Percentiles rank a stretch among this genome's conserved stretches.
These are phyloP conservation scores for Lippia alba DNA, from an alignment of 305 asterid species.

Conservation along the genomic window DNA sequence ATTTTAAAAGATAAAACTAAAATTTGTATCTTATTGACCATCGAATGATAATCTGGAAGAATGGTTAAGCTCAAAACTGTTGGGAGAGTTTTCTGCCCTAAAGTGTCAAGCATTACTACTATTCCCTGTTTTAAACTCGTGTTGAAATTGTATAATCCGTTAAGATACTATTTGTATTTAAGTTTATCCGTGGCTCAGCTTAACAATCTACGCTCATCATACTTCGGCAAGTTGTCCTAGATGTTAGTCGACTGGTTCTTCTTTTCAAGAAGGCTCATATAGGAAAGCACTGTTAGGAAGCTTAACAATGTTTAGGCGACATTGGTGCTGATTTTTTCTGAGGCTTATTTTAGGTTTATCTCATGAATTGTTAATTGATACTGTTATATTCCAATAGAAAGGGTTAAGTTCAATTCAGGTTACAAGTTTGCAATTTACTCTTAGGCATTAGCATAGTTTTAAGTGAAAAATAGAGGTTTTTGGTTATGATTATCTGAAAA, in stretches of 20 bases:
- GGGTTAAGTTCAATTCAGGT: too few species aligned
- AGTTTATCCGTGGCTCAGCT: not conserved
- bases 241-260: not conserved
- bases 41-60: slow-evolving; percentile 31
- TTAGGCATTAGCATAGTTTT: too few species aligned
- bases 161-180: not conserved
- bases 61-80: slow-evolving; percentile 32
- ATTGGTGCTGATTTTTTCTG: not conserved
- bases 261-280: not conserved
- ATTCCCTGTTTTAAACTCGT: slow-evolving; percentile 14
- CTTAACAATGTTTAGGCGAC: not conserved
- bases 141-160: slow-evolving; percentile 19
- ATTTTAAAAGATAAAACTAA: slow-evolving; percentile 12
- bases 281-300: not conserved
- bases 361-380: too few species aligned
- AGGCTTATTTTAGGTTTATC: not conserved
- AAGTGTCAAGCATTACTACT: slow-evolving; percentile 23
- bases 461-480: too few species aligned
- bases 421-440: too few species aligned
- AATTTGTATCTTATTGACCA: slow-evolving; percentile 33
- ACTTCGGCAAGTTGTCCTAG: not conserved
- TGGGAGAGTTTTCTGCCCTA: slow-evolving; percentile 28
- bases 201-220: not conserved
- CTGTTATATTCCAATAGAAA: too few species aligned
- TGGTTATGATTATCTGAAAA: too few species aligned